Conservation (phyloP, 768 basidiomycete species). For the Trametes coccinea region DNA sequence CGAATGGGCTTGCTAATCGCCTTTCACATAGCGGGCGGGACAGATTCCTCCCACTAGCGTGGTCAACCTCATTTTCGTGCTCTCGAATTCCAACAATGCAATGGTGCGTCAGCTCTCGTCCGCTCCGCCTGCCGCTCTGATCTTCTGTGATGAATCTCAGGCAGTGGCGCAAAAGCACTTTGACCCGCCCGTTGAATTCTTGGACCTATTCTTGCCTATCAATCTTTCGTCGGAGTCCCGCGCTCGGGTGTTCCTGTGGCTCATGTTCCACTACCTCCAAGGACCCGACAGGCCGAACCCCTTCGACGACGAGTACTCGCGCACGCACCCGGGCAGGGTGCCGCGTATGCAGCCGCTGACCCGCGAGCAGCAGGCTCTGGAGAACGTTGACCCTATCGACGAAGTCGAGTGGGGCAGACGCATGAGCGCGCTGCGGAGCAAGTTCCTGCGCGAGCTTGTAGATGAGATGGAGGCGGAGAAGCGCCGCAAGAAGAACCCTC, state of each 20-base stretch:
- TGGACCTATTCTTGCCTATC: constrained; percentile 84
- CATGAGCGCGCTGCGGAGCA: constrained; percentile 72
- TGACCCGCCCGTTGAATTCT: constrained; percentile 69
- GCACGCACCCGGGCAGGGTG: constrained; percentile 58
- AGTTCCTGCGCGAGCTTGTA: constrained; percentile 71
- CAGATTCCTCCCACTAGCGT: constrained; percentile 80
- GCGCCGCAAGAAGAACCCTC: constrained; percentile 41
- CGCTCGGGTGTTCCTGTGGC: constrained; percentile 80
- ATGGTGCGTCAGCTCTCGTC: constrained; percentile 44
- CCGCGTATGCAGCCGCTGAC: constrained; percentile 59
- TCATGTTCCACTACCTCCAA: constrained; percentile 82
- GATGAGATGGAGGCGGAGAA: constrained; percentile 42
- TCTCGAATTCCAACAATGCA: constrained; percentile 69
- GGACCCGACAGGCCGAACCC: constrained; percentile 64
- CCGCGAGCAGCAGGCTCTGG: constrained; percentile 52
- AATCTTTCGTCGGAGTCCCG: constrained; percentile 71
- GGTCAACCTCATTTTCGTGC: constrained; percentile 82
- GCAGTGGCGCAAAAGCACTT: constrained; percentile 60
- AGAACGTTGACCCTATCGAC: constrained; percentile 78
- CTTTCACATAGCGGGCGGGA: constrained; percentile 48
- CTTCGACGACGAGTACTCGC: constrained; percentile 69
- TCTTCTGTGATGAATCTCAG: constrained; percentile 24
- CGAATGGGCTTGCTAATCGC: constrained; percentile 9
- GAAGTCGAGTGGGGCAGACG: constrained; percentile 76
- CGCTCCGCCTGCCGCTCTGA: background rate